Evolutionary conservation across 2,329 filamentous ascomycete species (phyloP), one percentile per base, ranked within the genome.

Genomic region (Scleromitrula shiraiana): DNA sequence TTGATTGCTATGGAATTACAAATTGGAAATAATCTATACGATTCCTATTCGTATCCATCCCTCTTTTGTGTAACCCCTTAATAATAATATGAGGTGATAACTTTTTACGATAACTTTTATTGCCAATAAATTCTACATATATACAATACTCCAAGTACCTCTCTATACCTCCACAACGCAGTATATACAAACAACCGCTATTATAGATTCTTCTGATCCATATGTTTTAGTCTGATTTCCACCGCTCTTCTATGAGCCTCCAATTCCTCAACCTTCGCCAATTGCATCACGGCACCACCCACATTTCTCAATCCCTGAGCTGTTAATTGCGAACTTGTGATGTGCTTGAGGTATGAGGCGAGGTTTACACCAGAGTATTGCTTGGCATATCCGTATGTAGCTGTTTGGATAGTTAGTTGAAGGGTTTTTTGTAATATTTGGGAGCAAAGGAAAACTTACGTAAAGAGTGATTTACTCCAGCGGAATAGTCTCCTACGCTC

Each of bases 331-430:
- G 89, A 88, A 70, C 87, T 93, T 30, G 93, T 98, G 62, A 98
- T 96, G 73, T 97, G 89, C 73, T 98, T 98, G 66, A 95, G 78
- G 69, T 96, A 98, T 2, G 91, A 97, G 26, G 80, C 88, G 5
- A 98, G 78, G 67, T 95, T 98, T 63, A 98, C 93, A 44, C 93
- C 93, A 5, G 89, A 96, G 72, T 98, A 98, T 68, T 98, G 93
- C 70, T 95, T 95, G 41, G 93, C 93, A 62, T 95, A 98, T 33
- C 93, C 93, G 64, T 97, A 98, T 0, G 93, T 98, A 44, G 93
- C 89, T 95, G 58, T 22, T 45, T 47, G 33, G 54, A 33, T 26
- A 49, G 33, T 41, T 22, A 46, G 40, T n/a, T n/a, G 9, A 20
- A 26, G n/a, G n/a, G n/a, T n/a, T n/a, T n/a, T 26, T 32, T 3